These are phyloP conservation scores for Tetrahymena borealis DNA, from an alignment of 73 alveolate species.

Conservation along the genomic window DNA sequence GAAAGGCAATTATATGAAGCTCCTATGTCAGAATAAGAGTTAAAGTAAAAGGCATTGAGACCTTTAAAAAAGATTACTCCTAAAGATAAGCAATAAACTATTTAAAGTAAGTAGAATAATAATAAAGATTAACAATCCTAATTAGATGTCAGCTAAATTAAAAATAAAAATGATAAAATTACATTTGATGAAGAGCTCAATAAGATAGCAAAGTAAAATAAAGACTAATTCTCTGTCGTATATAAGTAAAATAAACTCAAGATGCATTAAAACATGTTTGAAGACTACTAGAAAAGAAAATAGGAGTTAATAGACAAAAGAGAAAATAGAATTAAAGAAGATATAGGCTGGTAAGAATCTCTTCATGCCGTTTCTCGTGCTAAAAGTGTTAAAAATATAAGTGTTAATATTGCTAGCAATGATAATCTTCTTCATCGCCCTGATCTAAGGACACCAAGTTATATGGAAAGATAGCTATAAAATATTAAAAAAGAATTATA, in stretches of 20 bases:
- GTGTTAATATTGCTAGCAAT: background rate
- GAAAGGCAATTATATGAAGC: background rate
- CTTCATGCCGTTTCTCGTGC: background rate
- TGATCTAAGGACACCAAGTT: background rate
- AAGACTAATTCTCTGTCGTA: background rate
- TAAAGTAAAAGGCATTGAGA: background rate
- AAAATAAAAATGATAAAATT: background rate
- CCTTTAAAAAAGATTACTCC: background rate
- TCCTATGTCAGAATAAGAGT: background rate
- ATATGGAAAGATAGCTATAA: background rate
- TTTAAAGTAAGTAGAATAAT: background rate
- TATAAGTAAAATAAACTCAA: background rate
- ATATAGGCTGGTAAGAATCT: background rate
- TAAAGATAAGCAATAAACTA: background rate
- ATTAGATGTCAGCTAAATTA: background rate
- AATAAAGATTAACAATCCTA: background rate
- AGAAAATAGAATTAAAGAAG: background rate
- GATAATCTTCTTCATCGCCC: background rate
- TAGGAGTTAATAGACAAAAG: background rate
- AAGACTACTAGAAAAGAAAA: background rate
- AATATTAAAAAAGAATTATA: background rate
- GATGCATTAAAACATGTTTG: background rate
- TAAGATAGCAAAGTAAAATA: background rate
- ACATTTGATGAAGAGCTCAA: background rate
- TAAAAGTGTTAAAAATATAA: background rate